Base-by-base conservation (phyloP, 352 stramenopile genomes). In the Phytophthora foliorum region DNA sequence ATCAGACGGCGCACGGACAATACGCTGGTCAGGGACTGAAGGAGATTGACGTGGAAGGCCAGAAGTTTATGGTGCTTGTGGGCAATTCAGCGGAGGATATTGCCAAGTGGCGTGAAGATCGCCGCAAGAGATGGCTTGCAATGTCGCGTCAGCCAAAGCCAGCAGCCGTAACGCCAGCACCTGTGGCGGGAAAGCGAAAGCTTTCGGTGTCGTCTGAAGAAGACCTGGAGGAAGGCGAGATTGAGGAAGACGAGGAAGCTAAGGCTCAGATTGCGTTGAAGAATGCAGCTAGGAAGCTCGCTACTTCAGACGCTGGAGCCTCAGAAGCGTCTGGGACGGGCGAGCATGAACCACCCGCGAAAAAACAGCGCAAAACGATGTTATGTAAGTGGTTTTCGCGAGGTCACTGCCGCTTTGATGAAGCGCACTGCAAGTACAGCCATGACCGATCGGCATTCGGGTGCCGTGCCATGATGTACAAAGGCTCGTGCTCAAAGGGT, bases 41-140 rank as follows among this genome's bases (percentile, higher is more conserved):
- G 57, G 85, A 93, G 38, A 91, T 95, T 29, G 88, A 93, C 11
- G 74, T 95, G 52, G 88, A 95, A 71, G 88, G 86, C n/a, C 88
- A 95, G 46, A 94, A 90, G 64, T 95, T 95, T 59, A 88, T 84
- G 70, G 88, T 95, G n/a, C 59, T 95, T 11, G 80, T 95, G 19
- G 88, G 88, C 16, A 90, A 95, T 34, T 94, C 86, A 21, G 81
- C 81, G 0, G 83, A 94, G 53, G 88, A 95, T 50, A 95, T 95
- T 64, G 63, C 75, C 0, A 88, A 89, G 54, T 95, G 88, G 88
- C 83, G 88, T 7, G 83, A 84, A 21, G 88, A 95, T 49, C 81
- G 88, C 17, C 78, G 88, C 19, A 91, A 90, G 51, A 88, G 80
- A 42, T 95, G 86, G 84, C 78, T 78, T 16, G 65, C 51, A 6